phyloP scores from a whole-genome alignment of 2,329 filamentous ascomycete species.

The Ophiostoma sp. region DNA sequence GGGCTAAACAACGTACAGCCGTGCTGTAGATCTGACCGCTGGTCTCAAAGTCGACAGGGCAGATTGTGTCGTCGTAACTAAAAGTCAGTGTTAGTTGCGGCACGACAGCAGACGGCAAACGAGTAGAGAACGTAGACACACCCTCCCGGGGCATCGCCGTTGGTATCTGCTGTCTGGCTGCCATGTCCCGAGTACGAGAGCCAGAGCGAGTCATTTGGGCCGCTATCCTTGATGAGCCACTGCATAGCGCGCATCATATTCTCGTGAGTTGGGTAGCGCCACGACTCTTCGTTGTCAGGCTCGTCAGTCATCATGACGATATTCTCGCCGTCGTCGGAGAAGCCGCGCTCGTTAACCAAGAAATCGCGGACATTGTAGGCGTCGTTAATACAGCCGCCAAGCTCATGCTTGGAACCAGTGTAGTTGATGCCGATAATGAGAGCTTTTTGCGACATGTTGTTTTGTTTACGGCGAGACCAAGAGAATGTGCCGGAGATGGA shows the following conservation, averaged over 20 bases:
- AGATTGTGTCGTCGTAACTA: conserved; percentile 46
- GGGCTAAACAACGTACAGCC: conserved; percentile 25
- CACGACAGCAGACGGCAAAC: neutral
- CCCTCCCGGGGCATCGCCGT: conserved; percentile 33
- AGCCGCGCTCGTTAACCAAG: conserved; percentile 36
- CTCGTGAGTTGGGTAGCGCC: conserved; percentile 33
- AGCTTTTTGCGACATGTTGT: conserved; percentile 28
- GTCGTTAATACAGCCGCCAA: conserved; percentile 50
- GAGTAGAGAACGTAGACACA: neutral
- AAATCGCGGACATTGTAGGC: conserved; percentile 36
- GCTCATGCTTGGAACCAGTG: conserved; percentile 50
- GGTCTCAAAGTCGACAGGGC: conserved; percentile 48
- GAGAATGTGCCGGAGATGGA: neutral
- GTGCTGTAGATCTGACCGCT: conserved; percentile 50
- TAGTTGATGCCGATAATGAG: conserved; percentile 53
- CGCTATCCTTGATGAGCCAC: conserved; percentile 48
- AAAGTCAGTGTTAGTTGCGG: neutral
- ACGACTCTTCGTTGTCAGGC: conserved; percentile 33
- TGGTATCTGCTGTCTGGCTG: conserved; percentile 44
- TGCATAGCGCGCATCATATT: conserved; percentile 47
- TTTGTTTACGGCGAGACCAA: neutral
- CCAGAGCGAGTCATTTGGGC: conserved; percentile 48
- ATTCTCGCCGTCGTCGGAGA: conserved; percentile 32
- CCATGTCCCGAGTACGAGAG: conserved; percentile 57
- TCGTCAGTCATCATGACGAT: conserved; percentile 37